phyloP scores from a whole-genome alignment of 495 filamentous ascomycete genomes.

The Peziza echinospora region DNA sequence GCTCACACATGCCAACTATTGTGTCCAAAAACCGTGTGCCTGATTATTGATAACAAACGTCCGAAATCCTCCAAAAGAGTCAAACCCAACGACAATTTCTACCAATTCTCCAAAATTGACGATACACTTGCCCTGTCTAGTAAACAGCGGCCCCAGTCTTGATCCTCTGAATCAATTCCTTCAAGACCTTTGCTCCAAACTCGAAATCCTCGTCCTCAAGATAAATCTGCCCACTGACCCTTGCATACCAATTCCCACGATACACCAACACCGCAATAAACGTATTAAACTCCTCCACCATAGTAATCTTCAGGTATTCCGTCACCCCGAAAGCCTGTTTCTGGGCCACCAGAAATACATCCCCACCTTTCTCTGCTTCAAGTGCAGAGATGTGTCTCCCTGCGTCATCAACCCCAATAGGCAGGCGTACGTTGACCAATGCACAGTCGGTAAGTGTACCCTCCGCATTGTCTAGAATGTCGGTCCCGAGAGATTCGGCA shows the following conservation, averaged over 20 bases:
- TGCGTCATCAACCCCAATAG: too few relatives aligned
- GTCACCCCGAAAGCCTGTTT: conserved; percentile 22
- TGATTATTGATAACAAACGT: conserved; percentile 4
- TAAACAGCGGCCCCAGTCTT: too few relatives aligned
- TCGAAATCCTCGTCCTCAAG: conserved; percentile 58
- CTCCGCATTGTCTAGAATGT: too few relatives aligned
- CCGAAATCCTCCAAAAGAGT: background rate
- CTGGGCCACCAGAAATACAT: conserved; percentile 23
- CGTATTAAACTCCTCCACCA: conserved; percentile 42
- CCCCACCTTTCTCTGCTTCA: too few relatives aligned
- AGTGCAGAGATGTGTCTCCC: too few relatives aligned
- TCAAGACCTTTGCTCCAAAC: conserved; percentile 39
- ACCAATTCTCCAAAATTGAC: background rate
- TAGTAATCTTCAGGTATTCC: conserved; percentile 34
- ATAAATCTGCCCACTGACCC: conserved; percentile 63
- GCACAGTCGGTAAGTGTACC: too few relatives aligned
- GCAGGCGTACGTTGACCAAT: too few relatives aligned
- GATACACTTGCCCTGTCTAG: conserved; percentile 27
- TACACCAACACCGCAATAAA: conserved; percentile 45
- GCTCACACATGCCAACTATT: too few relatives aligned
- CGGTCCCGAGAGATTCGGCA: too few relatives aligned
- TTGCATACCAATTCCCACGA: conserved; percentile 38
- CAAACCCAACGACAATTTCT: background rate
- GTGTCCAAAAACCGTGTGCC: too few relatives aligned
- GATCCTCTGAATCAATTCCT: conserved; percentile 38